Conservation (phyloP, 352 stramenopile species). For the Globisporangium emineosum region DNA sequence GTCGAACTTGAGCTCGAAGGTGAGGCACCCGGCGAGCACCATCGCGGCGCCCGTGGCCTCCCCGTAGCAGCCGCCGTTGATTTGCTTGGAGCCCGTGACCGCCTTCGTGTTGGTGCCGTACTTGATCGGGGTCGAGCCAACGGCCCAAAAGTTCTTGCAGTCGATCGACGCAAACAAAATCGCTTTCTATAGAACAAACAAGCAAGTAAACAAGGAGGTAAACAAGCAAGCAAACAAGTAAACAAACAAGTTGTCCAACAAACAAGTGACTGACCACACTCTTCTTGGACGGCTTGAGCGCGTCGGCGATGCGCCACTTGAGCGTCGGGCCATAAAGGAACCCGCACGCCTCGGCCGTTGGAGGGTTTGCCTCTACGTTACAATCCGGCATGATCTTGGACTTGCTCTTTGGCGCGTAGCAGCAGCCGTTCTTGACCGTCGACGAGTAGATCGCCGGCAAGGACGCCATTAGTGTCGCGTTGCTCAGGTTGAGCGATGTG, state of each 20-base stretch:
- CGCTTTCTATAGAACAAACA: conserved; percentile 24
- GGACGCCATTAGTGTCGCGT: conserved; percentile 59
- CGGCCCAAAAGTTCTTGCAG: conserved; percentile 81
- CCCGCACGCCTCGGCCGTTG: conserved; percentile 59
- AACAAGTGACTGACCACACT: conserved; percentile 18
- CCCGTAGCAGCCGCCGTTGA: conserved; percentile 81
- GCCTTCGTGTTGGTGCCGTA: conserved; percentile 62
- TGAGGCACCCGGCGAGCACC: conserved; percentile 72
- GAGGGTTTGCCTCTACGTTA: conserved; percentile 48
- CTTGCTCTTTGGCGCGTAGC: conserved; percentile 47
- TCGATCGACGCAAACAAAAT: conserved; percentile 80
- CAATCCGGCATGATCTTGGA: conserved; percentile 54
- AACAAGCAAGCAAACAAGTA: conserved; percentile 1
- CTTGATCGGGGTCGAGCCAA: conserved; percentile 68
- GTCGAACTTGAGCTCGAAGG: conserved; percentile 57
- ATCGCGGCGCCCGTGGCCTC: conserved; percentile 46
- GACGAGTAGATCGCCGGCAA: conserved; percentile 69
- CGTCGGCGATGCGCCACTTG: conserved; percentile 72
- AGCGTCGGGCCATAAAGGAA: conserved; percentile 81
- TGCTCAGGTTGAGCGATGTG: conserved; percentile 71
- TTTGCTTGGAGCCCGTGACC: conserved; percentile 74
- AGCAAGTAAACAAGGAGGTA: background rate
- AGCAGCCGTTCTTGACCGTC: conserved; percentile 68
- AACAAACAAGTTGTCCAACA: background rate
- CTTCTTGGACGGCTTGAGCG: conserved; percentile 38